These are phyloP conservation scores for Lentinula aciculospora DNA, from an alignment of 768 basidiomycete species.

Conservation along the genomic window DNA sequence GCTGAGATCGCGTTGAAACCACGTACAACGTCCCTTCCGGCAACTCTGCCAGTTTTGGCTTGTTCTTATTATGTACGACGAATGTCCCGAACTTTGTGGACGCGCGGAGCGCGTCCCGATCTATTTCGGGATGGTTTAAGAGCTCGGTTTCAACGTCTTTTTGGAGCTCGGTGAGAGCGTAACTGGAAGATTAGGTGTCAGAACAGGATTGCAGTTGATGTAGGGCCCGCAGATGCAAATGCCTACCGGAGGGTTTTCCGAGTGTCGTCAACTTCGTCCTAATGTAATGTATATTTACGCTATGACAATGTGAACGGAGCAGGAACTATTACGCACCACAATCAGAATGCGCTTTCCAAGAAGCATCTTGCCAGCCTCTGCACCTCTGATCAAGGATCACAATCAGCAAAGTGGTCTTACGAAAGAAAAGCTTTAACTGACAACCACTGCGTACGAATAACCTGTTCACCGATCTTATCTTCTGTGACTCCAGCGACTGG, in stretches of 20 bases:
- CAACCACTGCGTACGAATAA: conserved; percentile 97
- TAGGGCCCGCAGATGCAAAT: background rate
- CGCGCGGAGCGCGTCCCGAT: conserved; percentile 60
- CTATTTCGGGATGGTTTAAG: conserved; percentile 56
- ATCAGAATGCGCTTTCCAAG: conserved; percentile 81
- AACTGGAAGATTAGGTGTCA: conserved; percentile 40
- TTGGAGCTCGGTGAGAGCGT: conserved; percentile 84
- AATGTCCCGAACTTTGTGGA: conserved; percentile 86
- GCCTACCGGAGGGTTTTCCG: conserved; percentile 79
- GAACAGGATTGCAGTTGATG: background rate
- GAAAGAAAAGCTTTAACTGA: conserved; percentile 37
- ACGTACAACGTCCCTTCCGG: conserved; percentile 62
- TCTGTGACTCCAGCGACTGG: conserved; percentile 69
- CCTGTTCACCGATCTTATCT: conserved; percentile 75
- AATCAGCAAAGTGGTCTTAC: background rate
- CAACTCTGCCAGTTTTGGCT: conserved; percentile 74
- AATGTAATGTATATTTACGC: background rate
- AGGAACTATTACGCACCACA: conserved; percentile 48
- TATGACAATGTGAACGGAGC: background rate
- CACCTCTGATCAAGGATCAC: conserved; percentile 37
- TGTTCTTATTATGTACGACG: conserved; percentile 92
- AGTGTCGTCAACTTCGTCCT: conserved; percentile 89
- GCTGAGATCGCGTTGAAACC: background rate
- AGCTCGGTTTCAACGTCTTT: conserved; percentile 82
- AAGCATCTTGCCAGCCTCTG: conserved; percentile 60